Conservation (phyloP, 2,329 filamentous ascomycete genomes). For the Aureobasidium lini region DNA sequence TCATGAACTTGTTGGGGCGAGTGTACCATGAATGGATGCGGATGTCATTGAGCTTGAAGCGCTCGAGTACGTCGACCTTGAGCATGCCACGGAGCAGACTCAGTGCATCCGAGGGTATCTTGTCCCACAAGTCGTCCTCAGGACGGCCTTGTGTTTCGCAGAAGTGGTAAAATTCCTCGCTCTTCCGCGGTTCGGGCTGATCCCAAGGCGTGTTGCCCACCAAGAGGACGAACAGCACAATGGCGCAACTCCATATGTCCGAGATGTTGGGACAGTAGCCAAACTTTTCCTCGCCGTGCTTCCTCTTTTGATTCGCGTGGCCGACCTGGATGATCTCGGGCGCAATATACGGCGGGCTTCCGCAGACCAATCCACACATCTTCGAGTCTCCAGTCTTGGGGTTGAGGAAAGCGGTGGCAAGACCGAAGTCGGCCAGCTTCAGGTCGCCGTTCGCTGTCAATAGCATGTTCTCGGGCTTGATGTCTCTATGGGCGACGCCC, state of each 20-base stretch:
- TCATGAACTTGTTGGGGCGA: conserved; percentile 68
- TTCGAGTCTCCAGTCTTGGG: conserved; percentile 66
- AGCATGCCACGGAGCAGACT: conserved; percentile 92
- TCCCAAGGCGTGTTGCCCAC: conserved; percentile 98
- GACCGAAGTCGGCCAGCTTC: conserved; percentile 94
- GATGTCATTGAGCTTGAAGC: conserved; percentile 81
- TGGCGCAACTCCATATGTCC: conserved; percentile 95
- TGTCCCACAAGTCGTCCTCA: conserved; percentile 80
- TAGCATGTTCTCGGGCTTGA: conserved; percentile 84
- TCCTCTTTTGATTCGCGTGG: conserved; percentile 37
- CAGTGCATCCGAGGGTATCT: conserved; percentile 63
- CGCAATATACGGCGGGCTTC: conserved; percentile 93
- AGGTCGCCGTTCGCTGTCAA: conserved; percentile 76
- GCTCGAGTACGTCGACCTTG: conserved; percentile 62
- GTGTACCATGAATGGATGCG: conserved; percentile 94
- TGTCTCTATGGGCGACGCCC: conserved; percentile 77
- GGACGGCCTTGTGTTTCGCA: conserved; percentile 64
- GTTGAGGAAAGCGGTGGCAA: conserved; percentile 89
- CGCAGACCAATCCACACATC: conserved; percentile 80
- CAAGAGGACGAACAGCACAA: conserved; percentile 92
- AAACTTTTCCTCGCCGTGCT: conserved; percentile 36
- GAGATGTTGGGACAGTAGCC: conserved; percentile 73
- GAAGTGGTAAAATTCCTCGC: conserved; percentile 90
- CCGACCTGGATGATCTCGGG: conserved; percentile 68
- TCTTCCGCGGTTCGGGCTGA: conserved; percentile 67